A percentile compares a stretch with the other conserved stretches of the same genome.
phyloP scores from a whole-genome alignment of 768 basidiomycete genomes.

The Trametes cingulata region DNA sequence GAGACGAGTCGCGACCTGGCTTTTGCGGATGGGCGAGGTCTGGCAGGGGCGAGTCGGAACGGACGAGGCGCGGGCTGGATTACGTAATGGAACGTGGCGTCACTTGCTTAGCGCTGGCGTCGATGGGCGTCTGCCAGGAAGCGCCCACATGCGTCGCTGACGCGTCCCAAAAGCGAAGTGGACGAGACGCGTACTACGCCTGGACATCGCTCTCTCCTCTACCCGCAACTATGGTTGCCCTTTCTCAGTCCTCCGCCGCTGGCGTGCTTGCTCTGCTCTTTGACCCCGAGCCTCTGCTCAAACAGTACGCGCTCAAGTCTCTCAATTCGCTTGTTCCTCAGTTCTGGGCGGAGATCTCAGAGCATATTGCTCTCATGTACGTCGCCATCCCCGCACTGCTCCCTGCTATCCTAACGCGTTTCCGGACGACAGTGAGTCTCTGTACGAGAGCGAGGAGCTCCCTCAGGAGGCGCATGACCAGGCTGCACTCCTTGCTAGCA shows the following conservation, averaged over 20 bases:
- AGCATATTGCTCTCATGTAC: slow-evolving; percentile 87
- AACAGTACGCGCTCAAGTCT: slow-evolving; percentile 86
- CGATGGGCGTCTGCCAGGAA: slow-evolving; percentile 1
- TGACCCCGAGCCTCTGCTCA: slow-evolving; percentile 85
- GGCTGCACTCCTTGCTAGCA: slow-evolving; percentile 93
- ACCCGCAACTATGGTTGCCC: slow-evolving; percentile 57
- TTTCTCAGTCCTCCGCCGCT: slow-evolving; percentile 78
- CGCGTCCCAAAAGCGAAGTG: slow-evolving; percentile 36
- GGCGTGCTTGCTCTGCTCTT: slow-evolving; percentile 90
- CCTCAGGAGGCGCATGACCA: slow-evolving; percentile 72
- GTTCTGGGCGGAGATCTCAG: slow-evolving; percentile 99
- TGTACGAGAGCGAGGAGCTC: slow-evolving; percentile 84
- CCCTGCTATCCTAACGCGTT: slow-evolving; percentile 8
- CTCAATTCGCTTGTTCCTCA: slow-evolving; percentile 84
- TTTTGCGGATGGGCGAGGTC: slow-evolving; percentile 23
- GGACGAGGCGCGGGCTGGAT: slow-evolving; percentile 14
- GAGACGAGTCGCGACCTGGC: slow-evolving; percentile 18
- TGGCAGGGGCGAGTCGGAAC: slow-evolving; percentile 15
- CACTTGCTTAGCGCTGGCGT: neutral
- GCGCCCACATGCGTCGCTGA: slow-evolving; percentile 31
- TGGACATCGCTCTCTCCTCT: slow-evolving; percentile 11
- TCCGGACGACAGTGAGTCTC: slow-evolving; percentile 64
- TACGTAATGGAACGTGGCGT: slow-evolving; percentile 5
- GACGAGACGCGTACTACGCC: slow-evolving; percentile 22
- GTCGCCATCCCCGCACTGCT: slow-evolving; percentile 32